These are phyloP conservation scores for Phytophthora kernoviae DNA, from an alignment of 352 stramenopile species.

Conservation along the genomic window DNA sequence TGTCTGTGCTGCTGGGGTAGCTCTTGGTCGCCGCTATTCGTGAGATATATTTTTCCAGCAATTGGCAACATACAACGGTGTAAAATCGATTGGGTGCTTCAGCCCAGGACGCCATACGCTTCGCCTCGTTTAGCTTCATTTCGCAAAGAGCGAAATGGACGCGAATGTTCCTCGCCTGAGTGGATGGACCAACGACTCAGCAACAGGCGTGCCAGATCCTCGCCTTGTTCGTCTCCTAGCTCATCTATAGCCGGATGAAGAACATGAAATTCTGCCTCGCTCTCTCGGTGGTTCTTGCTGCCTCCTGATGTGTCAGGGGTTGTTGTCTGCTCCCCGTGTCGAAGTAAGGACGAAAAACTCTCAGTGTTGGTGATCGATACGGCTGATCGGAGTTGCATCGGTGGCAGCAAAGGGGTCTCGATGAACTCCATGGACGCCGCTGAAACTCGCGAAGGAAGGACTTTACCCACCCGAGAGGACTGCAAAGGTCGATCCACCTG, in stretches of 20 bases:
- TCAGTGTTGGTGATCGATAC: constrained; percentile 12
- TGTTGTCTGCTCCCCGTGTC: constrained; percentile 2
- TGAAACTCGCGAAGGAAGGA: constrained; percentile 36
- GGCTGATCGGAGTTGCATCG: constrained; percentile 38
- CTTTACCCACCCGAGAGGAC: constrained; percentile 14
- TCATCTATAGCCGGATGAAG: constrained; percentile 64
- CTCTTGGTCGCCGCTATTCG: constrained; percentile 19
- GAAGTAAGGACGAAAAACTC: constrained; percentile 8
- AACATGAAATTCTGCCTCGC: constrained; percentile 50
- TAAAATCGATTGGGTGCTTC: constrained; percentile 77
- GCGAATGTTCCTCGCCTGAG: constrained; percentile 56
- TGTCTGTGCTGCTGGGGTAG: constrained; percentile 10
- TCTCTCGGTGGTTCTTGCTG: constrained; percentile 21
- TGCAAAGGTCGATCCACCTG: background rate
- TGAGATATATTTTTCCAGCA: constrained; percentile 70
- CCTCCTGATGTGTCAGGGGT: background rate
- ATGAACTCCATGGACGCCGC: constrained; percentile 37
- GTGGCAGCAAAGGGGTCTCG: constrained; percentile 40
- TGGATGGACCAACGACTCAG: constrained; percentile 74
- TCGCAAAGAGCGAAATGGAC: constrained; percentile 75
- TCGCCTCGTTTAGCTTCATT: constrained; percentile 80
- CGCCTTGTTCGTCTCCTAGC: constrained; percentile 53
- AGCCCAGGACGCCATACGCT: constrained; percentile 77
- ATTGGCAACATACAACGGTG: constrained; percentile 69
- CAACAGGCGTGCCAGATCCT: constrained; percentile 60